These are phyloP conservation scores for Chaetomium olivaceum DNA, from an alignment of 2,329 filamentous ascomycete species.

Conservation along the genomic window DNA sequence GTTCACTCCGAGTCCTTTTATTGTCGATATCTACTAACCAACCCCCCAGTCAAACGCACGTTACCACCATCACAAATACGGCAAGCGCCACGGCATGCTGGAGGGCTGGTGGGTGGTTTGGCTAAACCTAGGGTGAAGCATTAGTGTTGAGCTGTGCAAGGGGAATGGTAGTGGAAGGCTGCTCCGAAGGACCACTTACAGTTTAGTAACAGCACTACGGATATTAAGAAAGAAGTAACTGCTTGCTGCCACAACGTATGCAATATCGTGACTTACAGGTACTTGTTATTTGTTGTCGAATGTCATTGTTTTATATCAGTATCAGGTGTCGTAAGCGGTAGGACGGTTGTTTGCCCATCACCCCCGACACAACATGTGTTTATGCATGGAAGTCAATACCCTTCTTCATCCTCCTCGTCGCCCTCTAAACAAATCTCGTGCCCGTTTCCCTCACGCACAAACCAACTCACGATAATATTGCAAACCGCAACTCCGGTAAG, in stretches of 20 bases:
- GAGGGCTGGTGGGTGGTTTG: slow-evolving; percentile 42
- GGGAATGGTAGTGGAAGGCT: not conserved
- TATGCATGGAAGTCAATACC: not conserved
- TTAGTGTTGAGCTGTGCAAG: not conserved
- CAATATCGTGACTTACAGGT: not conserved
- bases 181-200: not conserved
- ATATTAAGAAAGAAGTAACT: too few species aligned
- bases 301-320: not conserved
- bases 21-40: not conserved
- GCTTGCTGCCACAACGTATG: not conserved
- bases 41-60: slow-evolving; percentile 37
- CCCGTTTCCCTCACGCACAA: slow-evolving; percentile 62
- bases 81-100: slow-evolving; percentile 42
- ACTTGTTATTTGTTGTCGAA: not conserved
- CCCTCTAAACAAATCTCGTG: slow-evolving; percentile 66
- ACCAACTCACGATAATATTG: slow-evolving; percentile 53
- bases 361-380: not conserved
- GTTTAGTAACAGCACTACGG: not conserved
- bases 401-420: slow-evolving; percentile 51
- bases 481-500: slow-evolving; percentile 52
- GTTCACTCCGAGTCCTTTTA: slow-evolving; percentile 5
- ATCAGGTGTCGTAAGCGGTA: not conserved
- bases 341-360: not conserved
- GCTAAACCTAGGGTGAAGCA: not conserved
- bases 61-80: slow-evolving; percentile 39